Percentiles rank a stretch among this genome's conserved stretches.
Evolutionary conservation across 176 grass and related monocot species (phyloP).

Genomic region (Avena atlantica): DNA sequence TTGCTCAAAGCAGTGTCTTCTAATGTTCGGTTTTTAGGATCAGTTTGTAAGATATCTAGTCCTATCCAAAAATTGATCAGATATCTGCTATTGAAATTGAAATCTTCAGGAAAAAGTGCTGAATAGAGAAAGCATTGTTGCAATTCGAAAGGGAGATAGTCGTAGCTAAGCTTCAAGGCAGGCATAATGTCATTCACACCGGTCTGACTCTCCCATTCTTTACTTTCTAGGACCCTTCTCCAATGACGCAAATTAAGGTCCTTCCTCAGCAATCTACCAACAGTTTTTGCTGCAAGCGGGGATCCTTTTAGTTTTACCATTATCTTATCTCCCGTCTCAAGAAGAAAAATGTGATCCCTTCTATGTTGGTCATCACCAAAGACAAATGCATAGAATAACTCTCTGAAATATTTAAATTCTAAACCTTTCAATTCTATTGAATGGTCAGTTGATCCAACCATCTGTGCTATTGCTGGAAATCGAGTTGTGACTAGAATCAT

Average conservation of each 20-base stretch:
- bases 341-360: background rate
- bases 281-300: slow-evolving; percentile 43
- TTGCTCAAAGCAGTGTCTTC: background rate
- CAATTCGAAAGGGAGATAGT: background rate
- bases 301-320: slow-evolving; percentile 21
- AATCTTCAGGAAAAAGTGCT: background rate
- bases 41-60: background rate
- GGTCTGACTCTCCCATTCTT: slow-evolving; percentile 19
- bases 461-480: background rate
- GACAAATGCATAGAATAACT: background rate
- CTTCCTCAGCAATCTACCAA: slow-evolving; percentile 33
- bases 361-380: background rate
- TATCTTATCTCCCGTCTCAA: slow-evolving; percentile 33
- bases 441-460: background rate
- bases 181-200: background rate
- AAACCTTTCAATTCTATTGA: background rate
- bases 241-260: slow-evolving; percentile 19
- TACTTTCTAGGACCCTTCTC: slow-evolving; percentile 26
- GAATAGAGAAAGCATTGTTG: background rate
- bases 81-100: background rate
- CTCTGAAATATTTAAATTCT: background rate
- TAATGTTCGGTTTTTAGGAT: background rate
- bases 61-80: background rate
- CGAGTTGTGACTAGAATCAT: slow-evolving; percentile 41
- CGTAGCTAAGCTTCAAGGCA: background rate